These are phyloP conservation scores for Castanea mollissima DNA, from an alignment of 306 rosid genomes.

Conservation along the genomic window DNA sequence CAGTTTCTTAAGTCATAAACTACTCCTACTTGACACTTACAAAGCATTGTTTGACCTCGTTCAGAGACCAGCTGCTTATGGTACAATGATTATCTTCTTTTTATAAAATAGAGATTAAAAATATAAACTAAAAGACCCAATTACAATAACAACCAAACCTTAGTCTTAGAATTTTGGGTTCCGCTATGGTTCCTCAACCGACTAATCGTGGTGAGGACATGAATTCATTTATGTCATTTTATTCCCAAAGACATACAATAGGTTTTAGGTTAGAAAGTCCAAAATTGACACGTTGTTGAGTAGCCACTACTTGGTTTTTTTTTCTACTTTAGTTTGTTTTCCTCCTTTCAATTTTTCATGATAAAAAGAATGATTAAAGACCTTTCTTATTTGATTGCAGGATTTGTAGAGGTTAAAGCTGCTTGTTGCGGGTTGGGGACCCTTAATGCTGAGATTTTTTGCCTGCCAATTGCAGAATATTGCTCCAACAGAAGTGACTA, in stretches of 20 bases:
- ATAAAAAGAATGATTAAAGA: not conserved
- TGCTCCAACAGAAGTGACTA: slow-evolving; percentile 66
- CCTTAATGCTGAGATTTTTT: slow-evolving; percentile 42
- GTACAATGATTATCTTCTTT: slow-evolving; percentile 18
- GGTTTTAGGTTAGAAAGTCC: no score
- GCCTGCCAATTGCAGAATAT: slow-evolving; percentile 41
- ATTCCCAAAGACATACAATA: no score
- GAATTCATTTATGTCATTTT: no score
- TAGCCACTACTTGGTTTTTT: not conserved
- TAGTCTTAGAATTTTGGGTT: no score
- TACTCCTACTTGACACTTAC: slow-evolving; percentile 64
- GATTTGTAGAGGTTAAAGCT: slow-evolving; percentile 51
- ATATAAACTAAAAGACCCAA: no score
- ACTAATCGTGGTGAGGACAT: no score
- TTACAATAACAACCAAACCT: no score
- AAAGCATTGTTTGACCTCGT: slow-evolving; percentile 35
- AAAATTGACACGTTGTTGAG: no score
- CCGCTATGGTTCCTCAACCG: no score
- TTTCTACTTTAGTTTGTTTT: not conserved
- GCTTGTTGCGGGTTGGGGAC: slow-evolving; percentile 79
- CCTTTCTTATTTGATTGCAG: slow-evolving; percentile 26
- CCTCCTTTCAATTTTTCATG: not conserved
- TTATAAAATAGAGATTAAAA: no score
- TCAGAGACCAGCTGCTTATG: slow-evolving; percentile 45
- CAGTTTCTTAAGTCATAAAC: slow-evolving; percentile 29